Percentiles rank a stretch among this genome's conserved stretches.
Conservation (phyloP, 78 protist genomes). For the Salpingoeca rosetta region DNA sequence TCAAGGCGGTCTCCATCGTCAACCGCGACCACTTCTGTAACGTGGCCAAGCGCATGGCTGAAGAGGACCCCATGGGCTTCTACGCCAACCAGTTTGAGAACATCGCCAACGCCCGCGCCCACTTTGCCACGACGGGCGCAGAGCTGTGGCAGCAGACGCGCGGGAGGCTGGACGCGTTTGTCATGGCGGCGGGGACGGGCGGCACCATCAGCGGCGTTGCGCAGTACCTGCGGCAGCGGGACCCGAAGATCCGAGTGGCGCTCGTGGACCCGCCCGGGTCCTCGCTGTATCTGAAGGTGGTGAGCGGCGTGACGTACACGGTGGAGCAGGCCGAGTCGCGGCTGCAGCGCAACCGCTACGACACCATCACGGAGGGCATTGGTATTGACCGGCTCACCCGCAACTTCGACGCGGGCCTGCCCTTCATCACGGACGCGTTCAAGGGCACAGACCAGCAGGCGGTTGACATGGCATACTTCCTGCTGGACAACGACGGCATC, state of each 20-base stretch:
- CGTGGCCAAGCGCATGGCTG: slow-evolving; percentile 2
- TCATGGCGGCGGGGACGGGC: slow-evolving; percentile 51
- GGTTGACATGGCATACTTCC: slow-evolving; percentile 52
- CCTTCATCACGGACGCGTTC: slow-evolving; percentile 35
- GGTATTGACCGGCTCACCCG: slow-evolving; percentile 43
- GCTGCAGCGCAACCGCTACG: not conserved
- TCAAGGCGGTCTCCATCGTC: slow-evolving; percentile 41
- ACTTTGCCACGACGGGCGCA: slow-evolving; percentile 43
- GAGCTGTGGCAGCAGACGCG: slow-evolving; percentile 66
- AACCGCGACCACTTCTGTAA: slow-evolving; percentile 35
- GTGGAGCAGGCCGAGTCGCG: not conserved
- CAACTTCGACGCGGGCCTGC: slow-evolving; percentile 44
- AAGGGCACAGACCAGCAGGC: slow-evolving; percentile 46
- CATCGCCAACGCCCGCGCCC: slow-evolving; percentile 48
- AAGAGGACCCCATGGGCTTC: slow-evolving; percentile 2
- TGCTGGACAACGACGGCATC: slow-evolving; percentile 52
- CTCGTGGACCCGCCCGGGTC: slow-evolving; percentile 39
- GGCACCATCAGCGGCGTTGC: slow-evolving; percentile 71
- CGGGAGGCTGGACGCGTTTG: slow-evolving; percentile 29
- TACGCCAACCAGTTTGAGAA: slow-evolving; percentile 63
- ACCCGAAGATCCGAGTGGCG: not conserved
- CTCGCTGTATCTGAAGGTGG: not conserved
- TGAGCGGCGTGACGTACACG: not conserved
- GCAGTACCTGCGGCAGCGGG: slow-evolving; percentile 19
- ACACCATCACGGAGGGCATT: slow-evolving; percentile 40